Base-by-base conservation (phyloP, 2,329 filamentous ascomycete species). In the Colletotrichum sp. region DNA sequence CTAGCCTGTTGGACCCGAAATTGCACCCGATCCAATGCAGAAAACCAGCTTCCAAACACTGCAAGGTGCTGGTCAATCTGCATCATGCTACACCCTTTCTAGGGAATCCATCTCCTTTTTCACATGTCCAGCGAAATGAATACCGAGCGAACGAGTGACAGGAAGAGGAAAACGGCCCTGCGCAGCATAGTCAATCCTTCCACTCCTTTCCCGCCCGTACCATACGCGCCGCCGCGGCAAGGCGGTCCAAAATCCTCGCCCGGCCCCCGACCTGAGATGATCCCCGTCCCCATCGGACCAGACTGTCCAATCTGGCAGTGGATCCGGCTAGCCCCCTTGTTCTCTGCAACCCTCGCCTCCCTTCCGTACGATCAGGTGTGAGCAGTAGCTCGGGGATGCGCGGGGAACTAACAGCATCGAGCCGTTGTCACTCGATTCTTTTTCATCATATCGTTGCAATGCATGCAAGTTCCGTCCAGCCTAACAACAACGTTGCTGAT, bases 381-480 rank as follows among this genome's bases (percentile, higher is more conserved):
- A 30, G 65, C 28, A 34, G 28, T 34, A 36, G 61, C 15, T 30
- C 68, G 61, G 38, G 67, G 69, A 62, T 55, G 8, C 60, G 67
- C 67, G 61, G 72, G 68, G 61, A 43, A 55, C 28, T 43, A 34
- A 62, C 55, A 71, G 34, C 26, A 24, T 28, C 36, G 48, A 52
- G 34, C 30, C 38, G 69, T 62, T 61, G 64, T 65, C 28, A 15
- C 55, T 68, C 18, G 43, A 48, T 32, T 26, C 36, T 65, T 71
- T 73, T 65, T 60, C 70, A 69, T 69, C 70, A 73, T 60, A 73
- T 68, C 58, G 70, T 76, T 73, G 64, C 73, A 65, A 13, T 55
- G 58, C 21, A 70, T 24, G 69, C 30, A 28, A n/a, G 43, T 56
- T 28, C 32, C 71, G 30, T 56, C 65, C 65, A 24, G 21, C 52